A percentile compares a stretch with the other conserved stretches of the same genome.
phyloP scores from a whole-genome alignment of 495 filamentous ascomycete genomes.

The Aspergillus diversus region DNA sequence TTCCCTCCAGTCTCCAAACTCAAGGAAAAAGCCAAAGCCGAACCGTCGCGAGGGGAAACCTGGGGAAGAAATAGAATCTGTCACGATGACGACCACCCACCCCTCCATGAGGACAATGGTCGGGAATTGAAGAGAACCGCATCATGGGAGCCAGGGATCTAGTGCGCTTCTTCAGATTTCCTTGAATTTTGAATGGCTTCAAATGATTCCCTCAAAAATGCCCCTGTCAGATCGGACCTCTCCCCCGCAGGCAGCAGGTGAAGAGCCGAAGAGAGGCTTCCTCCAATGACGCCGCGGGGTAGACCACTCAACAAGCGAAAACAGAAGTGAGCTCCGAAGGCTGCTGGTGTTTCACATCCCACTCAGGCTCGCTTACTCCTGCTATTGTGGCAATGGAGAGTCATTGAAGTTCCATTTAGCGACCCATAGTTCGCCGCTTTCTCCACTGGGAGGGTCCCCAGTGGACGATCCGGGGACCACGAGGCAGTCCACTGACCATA shows the following conservation, averaged over 20 bases:
- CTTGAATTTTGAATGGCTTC: background rate
- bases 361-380: background rate
- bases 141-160: background rate
- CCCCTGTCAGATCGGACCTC: background rate
- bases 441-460: slow-evolving; percentile 30
- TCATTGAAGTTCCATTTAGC: slow-evolving; percentile 4
- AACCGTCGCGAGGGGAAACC: slow-evolving; percentile 12
- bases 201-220: background rate
- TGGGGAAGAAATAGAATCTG: slow-evolving; percentile 12
- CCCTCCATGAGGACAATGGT: background rate
- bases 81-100: background rate
- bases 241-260: background rate
- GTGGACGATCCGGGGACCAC: slow-evolving; percentile 24
- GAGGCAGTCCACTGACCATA: slow-evolving; percentile 6
- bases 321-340: slow-evolving; percentile 31
- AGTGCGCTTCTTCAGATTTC: background rate
- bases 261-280: background rate
- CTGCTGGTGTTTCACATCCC: slow-evolving; percentile 14
- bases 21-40: background rate
- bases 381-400: background rate
- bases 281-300: background rate
- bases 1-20: background rate
- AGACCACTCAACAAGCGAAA: slow-evolving; percentile 22
- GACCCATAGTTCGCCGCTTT: slow-evolving; percentile 31
- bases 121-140: background rate